These are phyloP conservation scores for Crithidia fasciculata DNA, from an alignment of 208 protist genomes.

Conservation along the genomic window DNA sequence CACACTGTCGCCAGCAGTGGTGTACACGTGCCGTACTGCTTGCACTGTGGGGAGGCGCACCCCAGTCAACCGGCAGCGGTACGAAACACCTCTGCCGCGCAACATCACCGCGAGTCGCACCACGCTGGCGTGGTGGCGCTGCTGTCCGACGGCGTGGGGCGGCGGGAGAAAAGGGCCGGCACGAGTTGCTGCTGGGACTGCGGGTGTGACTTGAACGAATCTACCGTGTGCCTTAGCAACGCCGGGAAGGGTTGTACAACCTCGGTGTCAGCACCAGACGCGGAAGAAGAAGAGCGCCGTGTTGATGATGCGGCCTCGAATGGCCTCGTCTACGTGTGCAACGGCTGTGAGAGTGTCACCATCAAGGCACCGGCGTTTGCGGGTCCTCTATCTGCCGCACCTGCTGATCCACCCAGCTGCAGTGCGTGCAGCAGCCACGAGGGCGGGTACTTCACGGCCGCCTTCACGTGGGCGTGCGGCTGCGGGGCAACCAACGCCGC, in stretches of 20 bases:
- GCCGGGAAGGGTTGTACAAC: too few relatives aligned
- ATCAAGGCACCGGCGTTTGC: background rate
- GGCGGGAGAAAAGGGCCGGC: too few relatives aligned
- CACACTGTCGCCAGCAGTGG: conserved; percentile 38
- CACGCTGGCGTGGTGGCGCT: background rate
- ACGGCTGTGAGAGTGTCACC: conserved; percentile 18
- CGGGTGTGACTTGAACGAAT: background rate
- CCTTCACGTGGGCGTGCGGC: conserved; percentile 76
- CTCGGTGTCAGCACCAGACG: background rate
- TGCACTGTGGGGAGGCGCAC: conserved; percentile 62
- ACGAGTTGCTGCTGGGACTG: conserved; percentile 12
- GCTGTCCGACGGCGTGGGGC: background rate
- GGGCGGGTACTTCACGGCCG: conserved; percentile 40
- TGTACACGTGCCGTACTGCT: conserved; percentile 43
- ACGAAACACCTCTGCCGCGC: background rate
- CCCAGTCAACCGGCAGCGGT: conserved; percentile 16
- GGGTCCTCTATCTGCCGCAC: too few relatives aligned
- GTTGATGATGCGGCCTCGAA: background rate
- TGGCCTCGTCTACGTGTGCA: conserved; percentile 23
- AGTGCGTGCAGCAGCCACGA: conserved; percentile 11
- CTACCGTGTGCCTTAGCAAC: too few relatives aligned
- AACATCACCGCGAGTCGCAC: background rate
- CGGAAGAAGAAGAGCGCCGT: background rate
- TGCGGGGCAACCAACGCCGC: conserved; percentile 62
- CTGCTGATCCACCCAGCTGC: conserved; percentile 1